phyloP scores from a whole-genome alignment of 2,329 filamentous ascomycete genomes.

The Monilinia aucupariae region DNA sequence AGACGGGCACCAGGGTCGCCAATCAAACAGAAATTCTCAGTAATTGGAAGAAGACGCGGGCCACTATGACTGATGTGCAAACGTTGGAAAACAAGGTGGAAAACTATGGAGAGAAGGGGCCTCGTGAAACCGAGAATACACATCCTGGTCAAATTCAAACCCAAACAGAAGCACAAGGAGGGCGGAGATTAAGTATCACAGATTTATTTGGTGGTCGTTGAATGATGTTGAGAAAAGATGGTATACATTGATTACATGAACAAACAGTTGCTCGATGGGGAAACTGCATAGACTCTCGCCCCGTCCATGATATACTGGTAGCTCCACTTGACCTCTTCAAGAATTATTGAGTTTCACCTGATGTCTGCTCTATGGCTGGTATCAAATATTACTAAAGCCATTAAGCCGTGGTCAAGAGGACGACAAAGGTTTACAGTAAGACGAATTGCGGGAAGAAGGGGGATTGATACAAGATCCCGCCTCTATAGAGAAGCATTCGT shows the following conservation, averaged over 20 bases:
- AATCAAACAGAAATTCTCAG: constrained; percentile 30
- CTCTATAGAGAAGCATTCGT: not conserved
- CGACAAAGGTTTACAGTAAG: not conserved
- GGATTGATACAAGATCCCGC: not conserved
- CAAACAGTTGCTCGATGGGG: not conserved
- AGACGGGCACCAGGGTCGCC: constrained; percentile 40
- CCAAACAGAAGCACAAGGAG: not conserved
- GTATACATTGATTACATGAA: not conserved
- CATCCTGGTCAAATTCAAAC: constrained; percentile 12
- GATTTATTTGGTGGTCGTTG: constrained; percentile 10
- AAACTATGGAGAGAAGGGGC: constrained; percentile 20
- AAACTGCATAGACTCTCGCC: not conserved
- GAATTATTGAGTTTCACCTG: not conserved
- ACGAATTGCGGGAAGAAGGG: not conserved
- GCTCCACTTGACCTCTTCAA: not conserved
- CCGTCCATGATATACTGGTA: not conserved
- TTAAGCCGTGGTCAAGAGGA: not conserved
- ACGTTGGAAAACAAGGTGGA: constrained; percentile 14
- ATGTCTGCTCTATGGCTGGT: not conserved
- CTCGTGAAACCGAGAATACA: constrained; percentile 16
- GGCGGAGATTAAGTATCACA: not conserved
- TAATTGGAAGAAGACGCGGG: constrained; percentile 25
- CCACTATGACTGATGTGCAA: constrained; percentile 4
- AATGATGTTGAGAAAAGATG: not conserved
- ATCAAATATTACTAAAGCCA: not conserved